These are phyloP conservation scores for Blastobotrys terrestris DNA, from an alignment of 805 yeast genomes.

Conservation along the genomic window DNA sequence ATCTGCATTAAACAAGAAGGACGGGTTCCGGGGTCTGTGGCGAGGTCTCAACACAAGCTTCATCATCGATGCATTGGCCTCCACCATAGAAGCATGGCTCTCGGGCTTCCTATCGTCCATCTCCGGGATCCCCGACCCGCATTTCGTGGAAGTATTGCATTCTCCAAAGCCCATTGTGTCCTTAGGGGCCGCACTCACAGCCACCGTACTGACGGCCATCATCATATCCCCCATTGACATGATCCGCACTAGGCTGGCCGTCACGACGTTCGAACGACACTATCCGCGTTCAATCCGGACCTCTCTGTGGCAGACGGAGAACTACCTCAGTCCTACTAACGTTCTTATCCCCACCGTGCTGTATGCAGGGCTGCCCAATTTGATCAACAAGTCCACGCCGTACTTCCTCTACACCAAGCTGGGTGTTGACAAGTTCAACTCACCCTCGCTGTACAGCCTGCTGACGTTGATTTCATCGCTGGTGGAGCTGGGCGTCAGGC, in stretches of 20 bases:
- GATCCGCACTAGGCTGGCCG: slow-evolving; percentile 69
- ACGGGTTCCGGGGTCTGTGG: slow-evolving; percentile 57
- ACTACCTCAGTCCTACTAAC: slow-evolving; percentile 48
- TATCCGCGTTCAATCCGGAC: slow-evolving; percentile 63
- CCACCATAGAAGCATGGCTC: slow-evolving; percentile 84
- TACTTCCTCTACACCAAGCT: slow-evolving; percentile 51
- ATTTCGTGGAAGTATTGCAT: slow-evolving; percentile 73
- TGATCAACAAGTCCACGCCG: slow-evolving; percentile 63
- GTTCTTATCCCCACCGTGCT: slow-evolving; percentile 64
- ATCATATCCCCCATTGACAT: slow-evolving; percentile 75
- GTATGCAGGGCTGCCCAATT: slow-evolving; percentile 52
- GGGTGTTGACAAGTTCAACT: slow-evolving; percentile 60
- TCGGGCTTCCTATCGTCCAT: slow-evolving; percentile 82
- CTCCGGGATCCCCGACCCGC: slow-evolving; percentile 80
- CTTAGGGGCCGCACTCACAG: slow-evolving; percentile 59
- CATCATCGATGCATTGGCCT: slow-evolving; percentile 63
- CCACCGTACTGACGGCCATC: slow-evolving; percentile 66
- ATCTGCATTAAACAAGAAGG: slow-evolving; percentile 54
- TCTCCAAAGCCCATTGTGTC: slow-evolving; percentile 70
- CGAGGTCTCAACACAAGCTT: slow-evolving; percentile 74
- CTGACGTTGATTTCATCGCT: slow-evolving; percentile 56
- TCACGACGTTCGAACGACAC: slow-evolving; percentile 50
- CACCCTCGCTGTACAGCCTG: slow-evolving; percentile 55
- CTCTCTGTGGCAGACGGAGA: slow-evolving; percentile 48
- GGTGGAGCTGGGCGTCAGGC: slow-evolving; percentile 61